Percentiles rank a stretch among this genome's conserved stretches.
phyloP scores from a whole-genome alignment of 2,329 filamentous ascomycete species.

The Penicillium fuscoglaucum region DNA sequence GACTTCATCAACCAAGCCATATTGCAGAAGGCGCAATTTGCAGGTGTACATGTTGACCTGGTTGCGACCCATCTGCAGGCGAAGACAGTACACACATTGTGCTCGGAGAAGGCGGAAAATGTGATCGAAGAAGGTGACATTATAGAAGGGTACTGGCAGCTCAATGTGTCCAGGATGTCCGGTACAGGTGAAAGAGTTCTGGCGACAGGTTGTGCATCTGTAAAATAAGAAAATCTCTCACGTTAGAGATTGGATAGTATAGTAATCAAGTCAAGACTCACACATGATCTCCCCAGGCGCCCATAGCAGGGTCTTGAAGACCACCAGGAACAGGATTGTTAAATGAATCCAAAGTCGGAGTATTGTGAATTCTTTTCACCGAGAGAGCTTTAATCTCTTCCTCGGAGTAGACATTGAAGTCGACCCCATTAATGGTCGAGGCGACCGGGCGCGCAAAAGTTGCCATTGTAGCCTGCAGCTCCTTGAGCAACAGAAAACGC shows the following conservation, averaged over 20 bases:
- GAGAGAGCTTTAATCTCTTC: slow-evolving; percentile 86
- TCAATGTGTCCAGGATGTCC: slow-evolving; percentile 96
- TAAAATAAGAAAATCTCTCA: slow-evolving; percentile 6
- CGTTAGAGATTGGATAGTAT: slow-evolving; percentile 17
- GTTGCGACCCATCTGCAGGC: slow-evolving; percentile 74
- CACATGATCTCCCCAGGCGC: slow-evolving; percentile 83
- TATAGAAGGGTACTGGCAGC: slow-evolving; percentile 88
- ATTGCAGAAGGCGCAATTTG: slow-evolving; percentile 80
- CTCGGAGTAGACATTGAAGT: slow-evolving; percentile 81
- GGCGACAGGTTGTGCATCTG: slow-evolving; percentile 90
- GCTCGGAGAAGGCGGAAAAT: slow-evolving; percentile 79
- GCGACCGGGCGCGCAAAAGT: slow-evolving; percentile 70
- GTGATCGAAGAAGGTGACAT: slow-evolving; percentile 96
- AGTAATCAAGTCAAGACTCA: slow-evolving; percentile 49
- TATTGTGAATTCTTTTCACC: slow-evolving; percentile 90
- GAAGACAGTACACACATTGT: slow-evolving; percentile 88
- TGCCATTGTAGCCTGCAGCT: slow-evolving; percentile 45
- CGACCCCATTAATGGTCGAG: slow-evolving; percentile 80
- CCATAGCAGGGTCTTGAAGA: slow-evolving; percentile 87
- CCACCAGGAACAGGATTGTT: slow-evolving; percentile 87
- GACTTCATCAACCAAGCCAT: slow-evolving; percentile 74
- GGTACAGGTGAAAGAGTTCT: slow-evolving; percentile 77
- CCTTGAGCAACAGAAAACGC: slow-evolving; percentile 38
- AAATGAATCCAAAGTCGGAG: slow-evolving; percentile 89
- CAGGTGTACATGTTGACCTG: slow-evolving; percentile 78